Evolutionary conservation across 2,329 filamentous ascomycete genomes (phyloP).

Genomic region (Chrysosporium keratinophilum): DNA sequence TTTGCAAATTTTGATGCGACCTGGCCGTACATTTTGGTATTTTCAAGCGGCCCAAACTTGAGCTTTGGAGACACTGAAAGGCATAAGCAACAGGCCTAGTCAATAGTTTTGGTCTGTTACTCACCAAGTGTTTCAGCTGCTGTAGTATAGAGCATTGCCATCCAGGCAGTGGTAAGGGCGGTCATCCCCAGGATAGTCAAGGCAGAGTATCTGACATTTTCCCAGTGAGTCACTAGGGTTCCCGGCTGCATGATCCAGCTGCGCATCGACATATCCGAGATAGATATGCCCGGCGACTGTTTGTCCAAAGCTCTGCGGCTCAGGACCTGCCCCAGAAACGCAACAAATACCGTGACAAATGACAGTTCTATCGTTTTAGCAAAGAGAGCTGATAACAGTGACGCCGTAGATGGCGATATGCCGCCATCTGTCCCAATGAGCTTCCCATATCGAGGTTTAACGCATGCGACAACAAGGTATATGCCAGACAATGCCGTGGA

Average conservation of each 20-base stretch:
- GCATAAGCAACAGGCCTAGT: background rate
- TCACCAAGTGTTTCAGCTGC: slow-evolving; percentile 58
- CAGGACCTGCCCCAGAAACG: slow-evolving; percentile 63
- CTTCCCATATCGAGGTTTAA: slow-evolving; percentile 53
- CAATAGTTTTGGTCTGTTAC: slow-evolving; percentile 2
- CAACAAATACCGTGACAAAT: slow-evolving; percentile 67
- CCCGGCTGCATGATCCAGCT: slow-evolving; percentile 66
- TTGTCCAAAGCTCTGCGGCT: slow-evolving; percentile 57
- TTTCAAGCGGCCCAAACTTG: slow-evolving; percentile 46
- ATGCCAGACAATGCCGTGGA: slow-evolving; percentile 37
- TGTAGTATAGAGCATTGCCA: slow-evolving; percentile 63
- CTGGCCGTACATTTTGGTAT: slow-evolving; percentile 43
- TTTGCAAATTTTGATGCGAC: slow-evolving; percentile 58
- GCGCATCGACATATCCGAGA: slow-evolving; percentile 69
- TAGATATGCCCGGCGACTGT: slow-evolving; percentile 53
- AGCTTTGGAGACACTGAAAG: slow-evolving; percentile 61
- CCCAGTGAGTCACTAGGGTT: slow-evolving; percentile 58
- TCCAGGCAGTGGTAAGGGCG: slow-evolving; percentile 53
- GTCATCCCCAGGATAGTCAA: slow-evolving; percentile 54
- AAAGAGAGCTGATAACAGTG: slow-evolving; percentile 55
- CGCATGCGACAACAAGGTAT: slow-evolving; percentile 54
- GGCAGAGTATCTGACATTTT: slow-evolving; percentile 54
- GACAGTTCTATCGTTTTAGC: slow-evolving; percentile 69
- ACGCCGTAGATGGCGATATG: slow-evolving; percentile 54
- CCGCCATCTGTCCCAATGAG: slow-evolving; percentile 44